Evolutionary conservation across 164 flowering plant species (phyloP), one percentile per base, ranked within the genome.

Genomic region (Chimonanthus salicifolius): DNA sequence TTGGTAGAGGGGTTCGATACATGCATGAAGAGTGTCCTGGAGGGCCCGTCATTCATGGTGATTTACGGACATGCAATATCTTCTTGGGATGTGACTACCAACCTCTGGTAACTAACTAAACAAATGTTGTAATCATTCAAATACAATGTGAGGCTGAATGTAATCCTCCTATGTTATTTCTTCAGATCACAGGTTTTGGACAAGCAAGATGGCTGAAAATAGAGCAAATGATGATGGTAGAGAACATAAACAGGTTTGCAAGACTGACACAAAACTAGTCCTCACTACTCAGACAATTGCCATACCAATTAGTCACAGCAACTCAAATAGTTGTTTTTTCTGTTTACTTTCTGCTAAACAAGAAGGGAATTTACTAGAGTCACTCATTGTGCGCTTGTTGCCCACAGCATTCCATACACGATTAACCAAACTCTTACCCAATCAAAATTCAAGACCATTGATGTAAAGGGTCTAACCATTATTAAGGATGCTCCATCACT

Each of bases 11-110:
- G n/a, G 3, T 83, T 18, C 78, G 84, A 54, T 85, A 85, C 64
- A 77, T 85, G 83, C 86, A 85, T n/a, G 84, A 82, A 76, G 82
- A 83, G 62, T 83, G 84, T 49, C 84, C 84, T 47, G 67, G 76
- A 60, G 86, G 83, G 43, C 83, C 86, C 2, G 58, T 85, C 62
- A 77, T 65, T 6, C 88, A 85, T 65, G 81, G 84, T 10, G 68
- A 77, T 5, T 50, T 83, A 62, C 72, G 67, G 45, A 77, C 80
- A 16, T 60, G 64, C 71, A 78, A 78, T 58, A 72, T 85, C 68
- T 74, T 71, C 58, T 75, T 83, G 49, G 50, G 77, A 21, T 6
- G 47, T 13, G 78, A 80, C 54, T 76, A 73, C 44, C 75, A 68
- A 51, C 86, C 86, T n/a, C 64, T 51, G 84, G 88, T 83, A 47